Base-by-base conservation (phyloP, 2,329 filamentous ascomycete species). In the Penicillium sp. region DNA sequence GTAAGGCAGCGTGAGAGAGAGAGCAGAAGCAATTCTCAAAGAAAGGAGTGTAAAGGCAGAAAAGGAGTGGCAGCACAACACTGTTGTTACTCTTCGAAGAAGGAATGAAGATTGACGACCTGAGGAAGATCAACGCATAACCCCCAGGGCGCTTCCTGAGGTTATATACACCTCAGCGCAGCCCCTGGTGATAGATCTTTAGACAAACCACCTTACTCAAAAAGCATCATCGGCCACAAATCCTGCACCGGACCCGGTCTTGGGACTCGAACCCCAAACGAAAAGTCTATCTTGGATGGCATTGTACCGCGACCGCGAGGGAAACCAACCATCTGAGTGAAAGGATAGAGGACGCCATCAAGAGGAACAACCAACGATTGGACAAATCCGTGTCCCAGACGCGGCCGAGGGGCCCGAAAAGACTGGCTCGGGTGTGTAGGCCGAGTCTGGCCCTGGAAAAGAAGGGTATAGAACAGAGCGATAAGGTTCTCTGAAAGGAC, bases 231-330 rank as follows among this genome's bases (percentile, higher is more conserved):
- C 66, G 60, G 67, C 61, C 64, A 67, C 59, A 60, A 65, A 67
- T 55, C 64, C 67, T 53, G 68, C 71, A 74, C 67, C 71, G 44
- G 72, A 73, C 67, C 64, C 55, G 65, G 62, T 67, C 68, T 68
- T 67, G 67, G 60, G 69, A 69, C 67, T 56, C 31, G 7, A 57
- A 23, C 26, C 17, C 4, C 26, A 15, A 26, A 58, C 48, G 17
- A 35, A 54, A 30, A 26, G 35, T 49, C 41, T 23, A 19, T n/a
- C 23, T 17, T 29, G 47, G 7, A 57, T 31, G 35, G 35, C 21
- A 15, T 29, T 51, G 41, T 53, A 58, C n/a, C 30, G 48, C 35
- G 44, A 30, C 7, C 26, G 35, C 31, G 54, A 38, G 15, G 13
- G 21, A 41, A 19, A 26, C n/a, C n/a, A 23, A 26, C 23, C 45